phyloP scores from a whole-genome alignment of 179 eudicot species.

The Beta lomatogona region DNA sequence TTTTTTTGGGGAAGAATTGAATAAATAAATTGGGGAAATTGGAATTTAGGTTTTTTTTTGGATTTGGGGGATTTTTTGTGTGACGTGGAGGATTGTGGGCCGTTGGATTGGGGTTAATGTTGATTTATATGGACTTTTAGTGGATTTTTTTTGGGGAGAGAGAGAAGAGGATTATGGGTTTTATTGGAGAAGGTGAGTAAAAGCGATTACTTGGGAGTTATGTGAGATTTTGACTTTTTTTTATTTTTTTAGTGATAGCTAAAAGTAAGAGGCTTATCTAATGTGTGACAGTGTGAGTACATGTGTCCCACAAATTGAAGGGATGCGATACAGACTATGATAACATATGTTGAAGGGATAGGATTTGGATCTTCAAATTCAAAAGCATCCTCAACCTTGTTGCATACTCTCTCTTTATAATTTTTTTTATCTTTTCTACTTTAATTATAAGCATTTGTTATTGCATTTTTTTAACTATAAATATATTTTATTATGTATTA shows the following conservation, averaged over 20 bases:
- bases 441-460: too few relatives aligned
- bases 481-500: too few relatives aligned
- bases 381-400: neutral
- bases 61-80: neutral
- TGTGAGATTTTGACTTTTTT: neutral
- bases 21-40: neutral
- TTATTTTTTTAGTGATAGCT: neutral
- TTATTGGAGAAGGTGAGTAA: neutral
- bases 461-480: too few relatives aligned
- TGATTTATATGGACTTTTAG: neutral
- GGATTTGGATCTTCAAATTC: constrained; percentile 2
- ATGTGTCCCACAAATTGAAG: neutral
- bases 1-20: neutral
- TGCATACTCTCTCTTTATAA: too few relatives aligned
- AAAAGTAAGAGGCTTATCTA: constrained; percentile 1
- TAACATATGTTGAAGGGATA: neutral
- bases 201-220: neutral
- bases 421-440: too few relatives aligned
- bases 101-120: neutral
- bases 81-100: neutral
- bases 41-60: neutral
- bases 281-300: neutral
- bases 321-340: neutral
- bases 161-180: neutral
- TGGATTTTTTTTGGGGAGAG: neutral